A percentile compares a stretch with the other conserved stretches of the same genome.
Conservation (phyloP, 495 filamentous ascomycete species). For the Hypoxylon rickii region DNA sequence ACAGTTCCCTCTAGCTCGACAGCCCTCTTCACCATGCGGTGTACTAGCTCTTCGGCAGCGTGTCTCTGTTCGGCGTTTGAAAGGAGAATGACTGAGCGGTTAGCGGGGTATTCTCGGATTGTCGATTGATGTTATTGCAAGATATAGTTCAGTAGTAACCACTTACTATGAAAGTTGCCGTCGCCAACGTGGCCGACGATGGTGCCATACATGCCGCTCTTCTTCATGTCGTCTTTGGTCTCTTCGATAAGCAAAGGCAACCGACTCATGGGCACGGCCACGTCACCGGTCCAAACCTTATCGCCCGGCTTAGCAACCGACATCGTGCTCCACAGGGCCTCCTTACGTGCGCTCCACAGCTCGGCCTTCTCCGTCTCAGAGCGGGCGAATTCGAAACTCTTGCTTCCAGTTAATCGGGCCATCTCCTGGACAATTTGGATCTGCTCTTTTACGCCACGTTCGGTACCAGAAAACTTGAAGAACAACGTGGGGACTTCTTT, state of each 20-base stretch:
- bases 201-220: slow-evolving; percentile 67
- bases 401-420: slow-evolving; percentile 63
- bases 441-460: slow-evolving; percentile 78
- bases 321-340: slow-evolving; percentile 78
- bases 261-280: slow-evolving; percentile 76
- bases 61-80: slow-evolving; percentile 69
- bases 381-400: slow-evolving; percentile 79
- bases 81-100: slow-evolving; percentile 63
- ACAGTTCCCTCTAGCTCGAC: slow-evolving; percentile 84
- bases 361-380: slow-evolving; percentile 70
- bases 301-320: slow-evolving; percentile 60
- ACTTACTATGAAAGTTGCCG: slow-evolving; percentile 78
- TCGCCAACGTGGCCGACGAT: slow-evolving; percentile 86
- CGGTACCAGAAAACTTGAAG: slow-evolving; percentile 90
- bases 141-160: too few relatives aligned
- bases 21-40: slow-evolving; percentile 82
- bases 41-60: slow-evolving; percentile 70
- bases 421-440: slow-evolving; percentile 71
- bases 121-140: too few relatives aligned
- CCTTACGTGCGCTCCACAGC: slow-evolving; percentile 87
- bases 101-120: not conserved
- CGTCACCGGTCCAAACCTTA: slow-evolving; percentile 82
- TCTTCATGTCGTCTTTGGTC: slow-evolving; percentile 72
- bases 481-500: slow-evolving; percentile 84
- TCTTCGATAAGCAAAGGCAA: slow-evolving; percentile 77